phyloP scores from a whole-genome alignment of 176 grass and related monocot species.

The Triticum dicoccoides region DNA sequence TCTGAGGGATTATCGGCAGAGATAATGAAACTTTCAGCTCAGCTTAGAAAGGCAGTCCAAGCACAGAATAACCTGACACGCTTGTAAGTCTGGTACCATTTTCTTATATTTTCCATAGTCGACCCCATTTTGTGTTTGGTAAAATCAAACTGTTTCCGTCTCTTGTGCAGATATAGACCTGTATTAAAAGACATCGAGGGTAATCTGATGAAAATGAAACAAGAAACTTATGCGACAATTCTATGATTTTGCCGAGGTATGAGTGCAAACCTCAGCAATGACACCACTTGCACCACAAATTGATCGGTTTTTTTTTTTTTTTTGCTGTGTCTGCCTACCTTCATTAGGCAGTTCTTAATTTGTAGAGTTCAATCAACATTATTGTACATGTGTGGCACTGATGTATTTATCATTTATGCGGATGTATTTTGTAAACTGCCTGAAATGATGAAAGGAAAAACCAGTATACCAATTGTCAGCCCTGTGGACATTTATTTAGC shows the following conservation, averaged over 20 bases:
- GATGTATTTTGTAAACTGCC: constrained; percentile 22
- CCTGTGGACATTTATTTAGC: neutral
- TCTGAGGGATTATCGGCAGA: constrained; percentile 62
- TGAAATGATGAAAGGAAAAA: neutral
- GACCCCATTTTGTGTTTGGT: neutral
- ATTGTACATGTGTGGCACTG: constrained; percentile 10
- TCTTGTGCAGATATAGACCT: constrained; percentile 74
- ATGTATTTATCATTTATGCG: constrained; percentile 6
- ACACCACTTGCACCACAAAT: neutral
- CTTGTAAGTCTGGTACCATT: constrained; percentile 51
- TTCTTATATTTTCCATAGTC: constrained; percentile 5
- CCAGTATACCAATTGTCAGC: neutral
- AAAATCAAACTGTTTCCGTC: constrained; percentile 27
- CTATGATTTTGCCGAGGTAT: constrained; percentile 29
- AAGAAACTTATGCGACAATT: constrained; percentile 83
- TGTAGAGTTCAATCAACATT: neutral
- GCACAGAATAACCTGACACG: constrained; percentile 62
- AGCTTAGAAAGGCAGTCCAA: constrained; percentile 71
- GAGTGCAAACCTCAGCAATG: neutral
- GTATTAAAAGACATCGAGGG: constrained; percentile 74
- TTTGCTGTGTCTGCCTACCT: neutral
- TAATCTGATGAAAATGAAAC: constrained; percentile 97
- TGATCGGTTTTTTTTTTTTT: neutral
- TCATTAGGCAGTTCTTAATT: neutral
- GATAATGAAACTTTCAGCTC: constrained; percentile 84